Conservation (phyloP, 192 early-diverging fungal genomes). For the Dispira parvispora region DNA sequence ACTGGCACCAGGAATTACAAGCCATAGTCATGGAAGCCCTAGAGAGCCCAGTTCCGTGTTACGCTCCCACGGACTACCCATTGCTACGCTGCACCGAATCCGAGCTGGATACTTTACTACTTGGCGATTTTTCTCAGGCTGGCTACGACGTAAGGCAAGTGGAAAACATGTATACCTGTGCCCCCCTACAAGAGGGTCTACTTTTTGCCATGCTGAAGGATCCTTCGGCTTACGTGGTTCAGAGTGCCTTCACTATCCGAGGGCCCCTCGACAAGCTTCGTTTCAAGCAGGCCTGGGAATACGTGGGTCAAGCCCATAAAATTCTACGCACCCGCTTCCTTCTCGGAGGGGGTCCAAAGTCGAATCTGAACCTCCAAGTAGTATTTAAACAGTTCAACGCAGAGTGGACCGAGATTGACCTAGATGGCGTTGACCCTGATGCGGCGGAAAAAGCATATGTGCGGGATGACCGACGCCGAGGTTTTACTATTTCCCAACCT, state of each 20-base stretch:
- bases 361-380: neutral
- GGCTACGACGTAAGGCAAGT: neutral
- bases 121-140: neutral
- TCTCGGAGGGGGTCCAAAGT: neutral
- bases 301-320: neutral
- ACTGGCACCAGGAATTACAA: neutral
- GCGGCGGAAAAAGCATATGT: neutral
- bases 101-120: neutral
- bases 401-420: neutral
- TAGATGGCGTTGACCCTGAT: neutral
- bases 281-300: neutral
- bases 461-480: neutral
- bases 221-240: conserved; percentile 9
- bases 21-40: neutral
- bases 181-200: neutral
- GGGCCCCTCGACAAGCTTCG: neutral
- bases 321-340: conserved; percentile 9
- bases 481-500: neutral
- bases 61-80: neutral
- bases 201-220: neutral
- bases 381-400: neutral
- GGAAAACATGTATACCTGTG: neutral
- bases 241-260: neutral
- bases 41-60: neutral
- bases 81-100: neutral